Conservation (phyloP, 2,329 filamentous ascomycete species). For the Trichoderma oligosporum region DNA sequence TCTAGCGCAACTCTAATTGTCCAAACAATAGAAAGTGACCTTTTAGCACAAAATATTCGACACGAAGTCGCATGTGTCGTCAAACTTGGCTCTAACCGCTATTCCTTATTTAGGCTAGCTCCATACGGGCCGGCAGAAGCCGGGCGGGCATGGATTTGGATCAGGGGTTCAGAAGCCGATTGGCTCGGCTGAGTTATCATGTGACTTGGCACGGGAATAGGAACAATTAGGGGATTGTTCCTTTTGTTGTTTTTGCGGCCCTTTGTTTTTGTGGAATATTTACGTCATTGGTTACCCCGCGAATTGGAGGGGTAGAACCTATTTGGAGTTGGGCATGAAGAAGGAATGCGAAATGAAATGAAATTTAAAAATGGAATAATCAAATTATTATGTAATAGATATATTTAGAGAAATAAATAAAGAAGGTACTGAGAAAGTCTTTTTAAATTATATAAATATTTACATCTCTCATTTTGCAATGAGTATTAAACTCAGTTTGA, state of each 20-base stretch:
- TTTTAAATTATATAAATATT: background rate
- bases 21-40: too few relatives aligned
- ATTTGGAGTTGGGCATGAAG: background rate
- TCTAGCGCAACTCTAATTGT: background rate
- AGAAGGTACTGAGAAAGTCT: background rate
- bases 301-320: slow-evolving; percentile 13
- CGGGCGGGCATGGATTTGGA: slow-evolving; percentile 9
- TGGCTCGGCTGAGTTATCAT: slow-evolving; percentile 8
- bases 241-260: background rate
- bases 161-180: slow-evolving; percentile 17
- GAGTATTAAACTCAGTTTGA: too few relatives aligned
- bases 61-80: slow-evolving; percentile 6
- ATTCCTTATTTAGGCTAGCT: background rate
- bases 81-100: slow-evolving; percentile 17
- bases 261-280: background rate
- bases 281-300: slow-evolving; percentile 18
- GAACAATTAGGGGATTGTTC: background rate
- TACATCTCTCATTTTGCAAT: too few relatives aligned
- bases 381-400: too few relatives aligned
- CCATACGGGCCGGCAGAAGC: slow-evolving; percentile 19
- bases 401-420: too few relatives aligned
- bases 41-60: too few relatives aligned
- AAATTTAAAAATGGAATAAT: too few relatives aligned
- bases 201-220: slow-evolving; percentile 11
- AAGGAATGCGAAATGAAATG: background rate